Base-by-base conservation (phyloP, 192 early-diverging fungal species). In the Coemansia sp. region DNA sequence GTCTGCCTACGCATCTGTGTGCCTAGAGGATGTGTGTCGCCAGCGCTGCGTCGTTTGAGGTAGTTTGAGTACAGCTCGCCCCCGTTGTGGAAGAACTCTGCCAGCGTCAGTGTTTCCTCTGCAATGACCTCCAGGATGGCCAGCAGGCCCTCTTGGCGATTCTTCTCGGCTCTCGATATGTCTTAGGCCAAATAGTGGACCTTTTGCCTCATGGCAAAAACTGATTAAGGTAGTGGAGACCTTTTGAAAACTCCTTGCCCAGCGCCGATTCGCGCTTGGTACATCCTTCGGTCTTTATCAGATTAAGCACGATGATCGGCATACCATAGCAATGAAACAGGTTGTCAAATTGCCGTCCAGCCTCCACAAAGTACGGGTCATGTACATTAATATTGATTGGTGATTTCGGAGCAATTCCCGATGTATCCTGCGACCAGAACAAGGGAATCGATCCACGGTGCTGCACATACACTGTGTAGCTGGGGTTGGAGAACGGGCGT, bases 381-480 rank as follows among this genome's bases (percentile, higher is more conserved):
- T 90, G 85, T 3, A 92, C 85, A 61, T 90, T 94, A 33, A 98
- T 83, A 58, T 88, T 89, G 30, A 99, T 99, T 2, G 93, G 91
- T 2, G 97, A 95, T 67, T 99, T 99, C 6, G 95, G 93, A 4
- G 90, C 87, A 87, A 99, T 92, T 12, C 88, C 89, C n/a, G 92
- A 87, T 20, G 85, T 87, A 56, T 98, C 95, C 66, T 99, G 97
- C 15, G 90, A 90, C 97, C 97, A 99, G 70, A 87, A 92, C 15
- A 99, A 72, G 6, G 97, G 97, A 58, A 99, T 99, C 0, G 94
- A 95, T 0, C 97, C 97, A 33, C 97, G 89, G 57, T 99, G 97
- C 78, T 99, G 97, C 7, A 99, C 87, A 85, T 95, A 98, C 0
- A 94, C 92, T 0, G 94, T 95, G 71, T 94, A 96, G 15, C 82